Evolutionary conservation across 2,329 filamentous ascomycete species (phyloP), one percentile per base, ranked within the genome.

Genomic region (Xenosphaeropsis pyriputrescens): DNA sequence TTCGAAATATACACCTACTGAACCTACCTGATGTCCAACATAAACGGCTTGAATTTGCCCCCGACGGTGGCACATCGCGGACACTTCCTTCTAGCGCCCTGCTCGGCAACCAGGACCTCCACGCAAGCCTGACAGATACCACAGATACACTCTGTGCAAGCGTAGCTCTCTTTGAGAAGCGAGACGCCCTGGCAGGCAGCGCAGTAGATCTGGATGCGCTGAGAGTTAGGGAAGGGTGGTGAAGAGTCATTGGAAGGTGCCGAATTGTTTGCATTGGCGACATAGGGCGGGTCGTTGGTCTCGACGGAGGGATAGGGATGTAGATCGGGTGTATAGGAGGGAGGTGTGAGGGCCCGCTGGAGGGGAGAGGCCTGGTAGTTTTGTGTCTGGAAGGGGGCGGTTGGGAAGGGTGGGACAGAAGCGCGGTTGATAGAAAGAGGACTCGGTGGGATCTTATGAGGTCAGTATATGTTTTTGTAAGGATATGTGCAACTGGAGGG

Each of bases 111-210:
- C 39, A 89, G 65, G 26, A 84, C 75, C 50, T 86, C 80, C 41
- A 95, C 85, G 51, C 89, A 96, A 41, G 85, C 76, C 45, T 79
- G 75, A 58, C 91, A 96, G 36, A 96, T 71, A 13, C 88, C 89
- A 55, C 85, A 93, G 45, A 96, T 93, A 57, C 91, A 96, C 58
- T 95, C 88, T 1, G 88, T 94, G 57, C 89, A 96, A 16, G 89
- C 89, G 53, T 86, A 95, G 26, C 85, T 91, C 50, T 89, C 82
- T 51, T 77, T 79, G 18, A 96, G 64, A 9, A 79, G 64, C 37
- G 80, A 88, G 14, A 86, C 67, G 29, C 79, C 75, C 45, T 84
- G 77, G 54, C 89, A 96, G 35, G 81, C 83, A 15, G 88, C 84
- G 56, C 89, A 96, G 56, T 93, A 94, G 32, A 96, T 93, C 55